phyloP scores from a whole-genome alignment of 257 asterid species.

The Coffea canephora region DNA sequence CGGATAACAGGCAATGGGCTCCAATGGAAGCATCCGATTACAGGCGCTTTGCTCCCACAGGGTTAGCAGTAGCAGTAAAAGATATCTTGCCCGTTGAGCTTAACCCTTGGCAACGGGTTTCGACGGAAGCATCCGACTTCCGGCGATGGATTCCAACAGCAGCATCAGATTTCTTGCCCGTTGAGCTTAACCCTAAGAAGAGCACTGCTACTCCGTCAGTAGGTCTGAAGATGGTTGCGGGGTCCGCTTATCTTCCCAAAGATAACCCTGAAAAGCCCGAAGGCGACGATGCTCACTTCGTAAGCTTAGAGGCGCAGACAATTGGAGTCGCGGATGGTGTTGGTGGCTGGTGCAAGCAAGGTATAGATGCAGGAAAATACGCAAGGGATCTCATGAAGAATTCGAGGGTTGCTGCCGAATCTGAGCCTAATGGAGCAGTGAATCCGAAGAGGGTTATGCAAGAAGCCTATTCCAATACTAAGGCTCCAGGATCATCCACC shows the following conservation, averaged over 20 bases:
- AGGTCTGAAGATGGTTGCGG: background rate
- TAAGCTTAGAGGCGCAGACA: background rate
- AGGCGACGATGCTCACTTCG: slow-evolving; percentile 25
- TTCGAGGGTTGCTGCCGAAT: background rate
- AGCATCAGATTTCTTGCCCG: background rate
- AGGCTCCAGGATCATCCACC: slow-evolving; percentile 19
- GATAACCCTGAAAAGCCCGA: background rate
- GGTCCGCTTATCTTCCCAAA: slow-evolving; percentile 12
- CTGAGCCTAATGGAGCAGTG: slow-evolving; percentile 11
- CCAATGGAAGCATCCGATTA: background rate
- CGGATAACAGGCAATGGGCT: background rate
- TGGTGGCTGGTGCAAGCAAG: slow-evolving; percentile 22
- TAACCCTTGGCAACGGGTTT: background rate
- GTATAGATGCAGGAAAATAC: slow-evolving; percentile 17
- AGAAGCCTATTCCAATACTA: slow-evolving; percentile 9
- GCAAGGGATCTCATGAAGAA: slow-evolving; percentile 15
- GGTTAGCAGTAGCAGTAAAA: too few relatives aligned
- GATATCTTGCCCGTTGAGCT: too few relatives aligned
- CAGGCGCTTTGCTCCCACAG: background rate
- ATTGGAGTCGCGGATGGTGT: slow-evolving; percentile 25
- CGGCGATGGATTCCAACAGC: background rate
- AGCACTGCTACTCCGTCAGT: too few relatives aligned
- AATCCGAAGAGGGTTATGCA: slow-evolving; percentile 11
- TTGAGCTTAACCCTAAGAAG: too few relatives aligned
- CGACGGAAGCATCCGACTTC: background rate